Evolutionary conservation across 306 rosid species (phyloP), one percentile per base, ranked within the genome.

Genomic region (Begonia peltatifolia): DNA sequence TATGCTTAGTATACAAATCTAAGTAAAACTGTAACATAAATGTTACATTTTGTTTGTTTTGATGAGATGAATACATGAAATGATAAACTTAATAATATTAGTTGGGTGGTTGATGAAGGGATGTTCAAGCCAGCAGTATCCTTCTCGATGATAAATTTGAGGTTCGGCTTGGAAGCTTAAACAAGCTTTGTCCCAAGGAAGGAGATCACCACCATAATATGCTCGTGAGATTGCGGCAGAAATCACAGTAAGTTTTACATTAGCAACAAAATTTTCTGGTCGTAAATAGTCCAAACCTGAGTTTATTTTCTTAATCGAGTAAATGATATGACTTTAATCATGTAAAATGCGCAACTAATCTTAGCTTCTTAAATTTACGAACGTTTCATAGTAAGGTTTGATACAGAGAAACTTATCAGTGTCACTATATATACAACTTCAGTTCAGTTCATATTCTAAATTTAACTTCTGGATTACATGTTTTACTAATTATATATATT

Each of bases 161-260:
- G 67, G 99, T 92, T 63, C 85, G 99, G 58, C 79, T 92, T 53
- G 99, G 99, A 69, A 92, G 99, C 74, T 77, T 86, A 81, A 83
- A 87, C 46, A 87, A 81, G 76, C 81, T 76, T 55, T 69, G 68
- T 73, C 58, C 58, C 47, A 82, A 86, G 68, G 76, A 63, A 52
- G 99, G 78, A 71, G 96, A 86, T 60, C 57, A 70, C 59, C 87
- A 79, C 69, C 96, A 75, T 49, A 59, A 72, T 61, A 87, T 64
- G 35, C 58, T 86, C 63, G 68, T 84, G 7, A 86, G 87, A 64
- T 61, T 92, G 60, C 69, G 84, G 77, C 68, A 80, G 79, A 86
- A 73, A 68, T 82, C 83, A 62, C 74, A 43, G 99, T 92, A 79
- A 57, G 99, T 77, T 17, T 60, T 63, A 4, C 48, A 10, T 44